Evolutionary conservation across 2,329 filamentous ascomycete species (phyloP), one percentile per base, ranked within the genome.

Genomic region (Falciphora oryzae): DNA sequence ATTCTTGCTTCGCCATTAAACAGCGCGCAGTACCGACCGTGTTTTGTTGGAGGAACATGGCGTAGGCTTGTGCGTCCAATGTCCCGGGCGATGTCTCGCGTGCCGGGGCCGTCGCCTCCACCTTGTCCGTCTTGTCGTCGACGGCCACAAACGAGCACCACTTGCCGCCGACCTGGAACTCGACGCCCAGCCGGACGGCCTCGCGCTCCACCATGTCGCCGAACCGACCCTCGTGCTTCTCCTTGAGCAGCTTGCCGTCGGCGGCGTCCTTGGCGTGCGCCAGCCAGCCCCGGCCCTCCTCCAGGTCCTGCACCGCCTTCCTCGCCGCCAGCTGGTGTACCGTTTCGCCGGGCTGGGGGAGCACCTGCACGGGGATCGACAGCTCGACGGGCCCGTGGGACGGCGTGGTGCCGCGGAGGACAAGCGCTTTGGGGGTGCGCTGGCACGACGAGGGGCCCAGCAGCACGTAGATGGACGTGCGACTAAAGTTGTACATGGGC

Each of bases 81-180:
- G 32, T 32, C 32, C 32, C n/a, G n/a, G n/a, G n/a, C n/a, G n/a
- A n/a, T n/a, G n/a, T n/a, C n/a, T n/a, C n/a, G n/a, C n/a, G n/a
- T n/a, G n/a, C 44, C 8, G 44, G 18, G 8, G 22, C 22, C 18
- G 44, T 3, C 22, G 18, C 65, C 63, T n/a, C 25, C 25, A 27
- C 58, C 27, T 50, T 13, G 59, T 53, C 18, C 58, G 14, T 35
- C 14, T n/a, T 32, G 11, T 79, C 76, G 66, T 88, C 80, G 1
- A 90, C 79, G 2, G 90, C 90, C 3, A 92, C 85, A 67, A 92
- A 93, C 0, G 88, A 90, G 70, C 86, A 90, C 83, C 86, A 90
- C 71, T 88, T 89, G 1, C 88, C 85, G 2, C 81, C 84, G 11
- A 92, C 83, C 69, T 91, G 88, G 70, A 85, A 91, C 65, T 81